Conservation (phyloP, 2,329 filamentous ascomycete species). For the Aspergillus neotritici region DNA sequence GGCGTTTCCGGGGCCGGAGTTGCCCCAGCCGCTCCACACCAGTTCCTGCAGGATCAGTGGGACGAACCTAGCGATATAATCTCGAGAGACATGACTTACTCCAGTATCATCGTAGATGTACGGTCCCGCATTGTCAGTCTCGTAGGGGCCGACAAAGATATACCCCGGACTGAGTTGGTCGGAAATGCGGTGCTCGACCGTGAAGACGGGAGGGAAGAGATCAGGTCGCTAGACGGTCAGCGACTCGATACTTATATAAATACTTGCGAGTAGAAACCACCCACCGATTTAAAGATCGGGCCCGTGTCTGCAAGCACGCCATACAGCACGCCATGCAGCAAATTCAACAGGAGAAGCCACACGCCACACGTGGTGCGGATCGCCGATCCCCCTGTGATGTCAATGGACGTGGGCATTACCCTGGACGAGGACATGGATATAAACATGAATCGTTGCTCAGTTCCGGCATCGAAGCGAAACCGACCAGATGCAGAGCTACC, state of each 20-base stretch:
- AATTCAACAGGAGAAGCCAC: constrained; percentile 13
- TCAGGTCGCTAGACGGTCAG: constrained; percentile 25
- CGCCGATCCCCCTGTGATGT: constrained; percentile 9
- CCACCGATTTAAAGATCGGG: constrained; percentile 34
- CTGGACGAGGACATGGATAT: no score
- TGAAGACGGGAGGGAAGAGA: constrained; percentile 33
- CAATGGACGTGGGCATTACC: constrained; percentile 19
- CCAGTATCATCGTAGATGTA: constrained; percentile 50
- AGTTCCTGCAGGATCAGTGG: constrained; percentile 35
- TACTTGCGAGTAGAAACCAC: constrained; percentile 8
- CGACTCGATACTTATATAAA: neutral
- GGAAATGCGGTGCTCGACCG: constrained; percentile 23
- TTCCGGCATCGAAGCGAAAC: no score
- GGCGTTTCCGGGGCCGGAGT: constrained; percentile 45
- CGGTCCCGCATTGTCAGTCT: constrained; percentile 44
- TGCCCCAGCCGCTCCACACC: constrained; percentile 48
- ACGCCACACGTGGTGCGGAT: constrained; percentile 6
- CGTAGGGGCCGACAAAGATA: constrained; percentile 48
- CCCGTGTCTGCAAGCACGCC: constrained; percentile 24
- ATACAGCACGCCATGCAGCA: constrained; percentile 17
- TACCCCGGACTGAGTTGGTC: constrained; percentile 43
- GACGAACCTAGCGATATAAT: neutral
- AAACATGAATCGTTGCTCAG: no score
- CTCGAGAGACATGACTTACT: constrained; percentile 20
- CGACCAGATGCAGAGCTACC: no score